Base-by-base conservation (phyloP, 345 rosid species). In the Eucalyptus erythrocorys region DNA sequence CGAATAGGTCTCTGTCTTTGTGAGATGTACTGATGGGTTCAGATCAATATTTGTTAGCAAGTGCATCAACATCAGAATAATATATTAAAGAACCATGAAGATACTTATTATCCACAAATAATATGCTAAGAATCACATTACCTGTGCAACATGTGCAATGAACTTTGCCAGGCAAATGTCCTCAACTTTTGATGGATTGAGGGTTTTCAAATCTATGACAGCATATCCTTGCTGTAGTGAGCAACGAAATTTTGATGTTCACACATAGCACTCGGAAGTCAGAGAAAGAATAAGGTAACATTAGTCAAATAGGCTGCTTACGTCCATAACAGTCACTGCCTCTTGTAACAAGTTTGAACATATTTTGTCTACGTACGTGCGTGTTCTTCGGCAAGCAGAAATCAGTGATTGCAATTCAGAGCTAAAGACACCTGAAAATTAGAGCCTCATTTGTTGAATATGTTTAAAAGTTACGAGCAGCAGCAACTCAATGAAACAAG, bases 1-100 rank as follows among this genome's bases (percentile, higher is more conserved):
- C 99, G 92, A 84, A 96, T 92, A 86, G 98, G 97, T 76, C 97
- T 95, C 50, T 96, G 97, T 91, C 96, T 92, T 93, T 97, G 99
- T 88, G 99, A 97, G 88, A 95, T 92, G 91, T 95, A 96, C 99
- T 97, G 94, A 76, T 27, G 89, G 80, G 79, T 93, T 87, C 66
- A 42, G 85, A 88, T 85, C 87, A 79, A 92, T 34, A 34, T 76
- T 40, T 13, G 86, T 89, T 86, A 89, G 17, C 55, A 87, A 49
- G 86, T 82, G 81, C 88, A 85, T 91, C 87, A 10, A 50, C 53
- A 50, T 37, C 42, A 87, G 55, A 87, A 21, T 40, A 48, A n/a
- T 51, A 12, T 21, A 47, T 15, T 17, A 61, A 87, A 79, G 66
- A 48, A 61, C 42, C 22, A 32, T 48, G 86, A 37, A 57, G 64